These are phyloP conservation scores for Pichia kudriavzevii DNA, from an alignment of 1,139 yeast genomes.

Conservation along the genomic window DNA sequence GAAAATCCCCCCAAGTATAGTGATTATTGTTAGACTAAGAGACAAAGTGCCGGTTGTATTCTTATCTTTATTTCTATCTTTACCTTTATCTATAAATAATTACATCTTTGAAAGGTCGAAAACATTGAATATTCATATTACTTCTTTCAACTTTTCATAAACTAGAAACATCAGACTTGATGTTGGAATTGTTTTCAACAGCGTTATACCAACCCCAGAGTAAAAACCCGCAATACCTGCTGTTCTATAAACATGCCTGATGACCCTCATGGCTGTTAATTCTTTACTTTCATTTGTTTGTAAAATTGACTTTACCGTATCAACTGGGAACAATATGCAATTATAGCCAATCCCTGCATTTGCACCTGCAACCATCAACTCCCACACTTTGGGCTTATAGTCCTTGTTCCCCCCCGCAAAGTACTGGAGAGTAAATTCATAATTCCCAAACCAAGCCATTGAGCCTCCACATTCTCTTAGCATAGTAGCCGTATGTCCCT, in stretches of 20 bases:
- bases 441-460: slow-evolving; percentile 90
- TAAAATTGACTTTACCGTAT: slow-evolving; percentile 80
- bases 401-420: slow-evolving; percentile 28
- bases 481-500: slow-evolving; percentile 80
- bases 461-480: slow-evolving; percentile 85
- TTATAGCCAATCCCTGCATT: slow-evolving; percentile 80
- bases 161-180: slow-evolving; percentile 79
- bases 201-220: slow-evolving; percentile 78
- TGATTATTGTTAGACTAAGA: too few relatives aligned
- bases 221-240: slow-evolving; percentile 66
- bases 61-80: too few relatives aligned
- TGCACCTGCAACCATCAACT: slow-evolving; percentile 72
- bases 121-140: slow-evolving; percentile 2
- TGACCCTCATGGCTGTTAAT: slow-evolving; percentile 29
- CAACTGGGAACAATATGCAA: slow-evolving; percentile 77
- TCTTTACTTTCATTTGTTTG: slow-evolving; percentile 44
- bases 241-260: slow-evolving; percentile 32
- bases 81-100: slow-evolving; percentile 20
- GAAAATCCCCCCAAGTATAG: too few relatives aligned
- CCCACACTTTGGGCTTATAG: slow-evolving; percentile 36
- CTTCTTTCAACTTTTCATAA: slow-evolving; percentile 57
- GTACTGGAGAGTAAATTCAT: slow-evolving; percentile 47
- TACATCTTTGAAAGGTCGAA: slow-evolving; percentile 17
- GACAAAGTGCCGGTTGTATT: too few relatives aligned
- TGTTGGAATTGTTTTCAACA: slow-evolving; percentile 79